A percentile compares a stretch with the other conserved stretches of the same genome.
phyloP scores from a whole-genome alignment of 345 rosid species.

The Psidium guajava region DNA sequence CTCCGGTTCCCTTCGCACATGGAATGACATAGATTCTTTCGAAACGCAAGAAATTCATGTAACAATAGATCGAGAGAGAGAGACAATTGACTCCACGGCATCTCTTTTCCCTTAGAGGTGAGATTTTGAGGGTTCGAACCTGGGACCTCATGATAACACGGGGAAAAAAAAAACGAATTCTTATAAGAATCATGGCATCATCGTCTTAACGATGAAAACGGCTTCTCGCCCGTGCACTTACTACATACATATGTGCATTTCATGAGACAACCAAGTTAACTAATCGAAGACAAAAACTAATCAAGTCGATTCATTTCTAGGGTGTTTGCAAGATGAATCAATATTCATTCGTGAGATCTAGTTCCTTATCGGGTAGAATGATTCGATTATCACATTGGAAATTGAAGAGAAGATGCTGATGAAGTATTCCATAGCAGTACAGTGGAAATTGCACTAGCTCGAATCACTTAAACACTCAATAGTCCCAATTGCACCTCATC shows the following conservation, averaged over 20 bases:
- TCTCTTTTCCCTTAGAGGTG: neutral
- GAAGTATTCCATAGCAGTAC: neutral
- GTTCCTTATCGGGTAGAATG: neutral
- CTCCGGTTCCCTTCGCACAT: neutral
- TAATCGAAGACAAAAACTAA: neutral
- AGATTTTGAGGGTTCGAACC: too few species aligned
- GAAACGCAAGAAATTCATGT: neutral
- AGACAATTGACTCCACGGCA: neutral
- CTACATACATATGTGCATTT: too few species aligned
- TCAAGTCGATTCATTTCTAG: neutral
- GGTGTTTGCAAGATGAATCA: neutral
- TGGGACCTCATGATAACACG: too few species aligned
- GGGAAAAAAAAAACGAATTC: too few species aligned
- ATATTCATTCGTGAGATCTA: rapidly evolving
- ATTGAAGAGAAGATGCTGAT: neutral
- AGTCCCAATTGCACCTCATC: neutral
- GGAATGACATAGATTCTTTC: neutral
- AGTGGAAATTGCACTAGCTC: neutral
- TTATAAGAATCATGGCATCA: too few species aligned
- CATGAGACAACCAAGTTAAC: too few species aligned
- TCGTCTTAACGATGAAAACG: too few species aligned
- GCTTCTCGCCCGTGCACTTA: too few species aligned
- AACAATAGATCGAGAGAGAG: neutral
- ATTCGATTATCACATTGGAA: neutral
- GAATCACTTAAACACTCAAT: neutral